Conservation (phyloP, 257 asterid genomes). For the Mitragyna speciosa region DNA sequence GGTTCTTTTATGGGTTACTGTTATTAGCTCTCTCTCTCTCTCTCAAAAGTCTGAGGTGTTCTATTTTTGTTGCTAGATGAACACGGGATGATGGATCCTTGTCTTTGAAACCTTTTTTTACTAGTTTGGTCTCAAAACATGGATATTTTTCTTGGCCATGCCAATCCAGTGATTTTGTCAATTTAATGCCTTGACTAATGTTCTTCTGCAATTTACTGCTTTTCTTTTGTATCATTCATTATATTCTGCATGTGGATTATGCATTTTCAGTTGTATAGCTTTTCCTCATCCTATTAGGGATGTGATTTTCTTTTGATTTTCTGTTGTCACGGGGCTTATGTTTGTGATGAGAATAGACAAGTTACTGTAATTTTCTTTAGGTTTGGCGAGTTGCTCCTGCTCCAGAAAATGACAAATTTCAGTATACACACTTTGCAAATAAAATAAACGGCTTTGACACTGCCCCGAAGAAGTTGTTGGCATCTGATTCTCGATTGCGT, state of each 20-base stretch:
- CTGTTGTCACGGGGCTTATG: background rate
- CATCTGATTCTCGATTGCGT: constrained; percentile 96
- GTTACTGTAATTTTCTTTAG: constrained; percentile 30
- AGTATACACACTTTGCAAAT: constrained; percentile 91
- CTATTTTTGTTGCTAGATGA: background rate
- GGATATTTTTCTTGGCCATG: background rate
- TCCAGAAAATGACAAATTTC: constrained; percentile 82
- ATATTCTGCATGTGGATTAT: background rate
- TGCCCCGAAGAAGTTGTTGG: constrained; percentile 82
- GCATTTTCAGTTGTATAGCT: background rate
- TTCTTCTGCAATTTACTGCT: background rate
- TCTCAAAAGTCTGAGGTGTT: no score
- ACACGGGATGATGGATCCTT: background rate
- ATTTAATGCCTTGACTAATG: background rate
- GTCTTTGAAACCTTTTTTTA: background rate
- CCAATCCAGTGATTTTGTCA: background rate
- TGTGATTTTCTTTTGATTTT: background rate
- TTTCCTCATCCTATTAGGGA: background rate
- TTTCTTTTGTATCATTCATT: background rate
- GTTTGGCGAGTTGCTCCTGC: constrained; percentile 75
- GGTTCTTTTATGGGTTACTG: background rate
- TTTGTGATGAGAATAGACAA: background rate
- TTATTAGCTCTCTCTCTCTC: background rate
- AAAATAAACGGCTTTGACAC: constrained; percentile 89
- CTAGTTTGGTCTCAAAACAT: background rate